A percentile compares a stretch with the other conserved stretches of the same genome.
phyloP scores from a whole-genome alignment of 345 rosid species.

The Citrus sinensis region DVS_A1.0 CM039163.1:35059001-35059500 shows the following conservation, averaged over 20 bases:
- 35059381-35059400: constrained; percentile 10
- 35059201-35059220: constrained; percentile 1
- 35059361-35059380: constrained; percentile 37
- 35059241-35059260: background rate
- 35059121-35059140: too few species aligned
- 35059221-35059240: background rate
- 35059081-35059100: constrained; percentile 4
- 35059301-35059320: constrained; percentile 18
- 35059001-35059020: too few species aligned
- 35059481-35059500: constrained; percentile 34
- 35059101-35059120: background rate
- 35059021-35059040: too few species aligned
- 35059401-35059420: constrained; percentile 8
- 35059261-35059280: background rate
- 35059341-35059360: constrained; percentile 40
- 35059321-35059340: constrained; percentile 6
- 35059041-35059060: too few species aligned
- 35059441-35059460: constrained; percentile 26
- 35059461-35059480: constrained; percentile 20
- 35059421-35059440: background rate
- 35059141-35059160: too few species aligned
- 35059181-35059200: constrained; percentile 17
- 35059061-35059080: too few species aligned
- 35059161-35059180: background rate
- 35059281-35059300: background rate